Percentiles rank a stretch among this genome's conserved stretches.
These are phyloP conservation scores for Trichoderma semiorbis DNA, from an alignment of 2,329 filamentous ascomycete genomes.

Conservation along the genomic window DNA sequence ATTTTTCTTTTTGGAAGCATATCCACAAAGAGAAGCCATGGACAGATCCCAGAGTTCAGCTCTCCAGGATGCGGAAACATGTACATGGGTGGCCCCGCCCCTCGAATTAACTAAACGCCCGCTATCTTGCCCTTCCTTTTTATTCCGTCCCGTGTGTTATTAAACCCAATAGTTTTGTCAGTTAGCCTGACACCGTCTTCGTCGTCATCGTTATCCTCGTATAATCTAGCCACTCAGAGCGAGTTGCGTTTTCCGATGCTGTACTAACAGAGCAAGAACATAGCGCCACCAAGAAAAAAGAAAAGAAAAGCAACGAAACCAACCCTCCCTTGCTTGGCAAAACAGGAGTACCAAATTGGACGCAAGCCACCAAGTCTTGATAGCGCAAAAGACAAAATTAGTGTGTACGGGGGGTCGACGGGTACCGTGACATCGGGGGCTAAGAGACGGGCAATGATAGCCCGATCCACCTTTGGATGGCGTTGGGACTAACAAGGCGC, in stretches of 20 bases:
- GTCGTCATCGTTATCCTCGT: slow-evolving; percentile 11
- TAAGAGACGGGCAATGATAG: slow-evolving; percentile 5
- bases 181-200: not conserved
- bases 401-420: not conserved
- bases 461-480: slow-evolving; percentile 3
- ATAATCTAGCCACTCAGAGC: slow-evolving; percentile 7
- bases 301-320: not conserved
- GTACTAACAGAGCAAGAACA: not conserved
- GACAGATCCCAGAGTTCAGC: slow-evolving; percentile 9
- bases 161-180: not conserved
- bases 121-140: slow-evolving; percentile 10
- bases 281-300: not conserved
- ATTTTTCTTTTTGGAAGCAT: not conserved
- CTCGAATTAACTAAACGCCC: slow-evolving; percentile 1
- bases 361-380: not conserved
- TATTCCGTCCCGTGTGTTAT: not conserved
- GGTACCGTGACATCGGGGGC: slow-evolving; percentile 15
- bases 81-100: not conserved
- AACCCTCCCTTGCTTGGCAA: not conserved
- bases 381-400: not conserved
- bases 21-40: not conserved
- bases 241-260: not conserved
- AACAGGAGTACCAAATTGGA: not conserved
- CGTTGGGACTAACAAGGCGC: slow-evolving; percentile 11
- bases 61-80: slow-evolving; percentile 5